phyloP scores from a whole-genome alignment of 2,329 filamentous ascomycete species.

The Grosmannia clavigera region DNA sequence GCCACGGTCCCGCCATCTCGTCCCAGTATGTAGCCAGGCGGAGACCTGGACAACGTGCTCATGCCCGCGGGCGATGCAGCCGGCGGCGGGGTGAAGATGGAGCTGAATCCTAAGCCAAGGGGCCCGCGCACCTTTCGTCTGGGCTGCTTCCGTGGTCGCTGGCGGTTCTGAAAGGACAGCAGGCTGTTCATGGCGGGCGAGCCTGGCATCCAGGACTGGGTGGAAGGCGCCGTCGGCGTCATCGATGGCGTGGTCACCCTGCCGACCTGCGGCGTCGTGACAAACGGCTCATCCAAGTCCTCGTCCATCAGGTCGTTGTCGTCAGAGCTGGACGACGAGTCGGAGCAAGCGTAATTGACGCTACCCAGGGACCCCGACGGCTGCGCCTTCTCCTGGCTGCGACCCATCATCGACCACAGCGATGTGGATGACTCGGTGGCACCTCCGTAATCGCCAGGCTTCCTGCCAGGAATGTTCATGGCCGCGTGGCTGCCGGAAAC shows the following conservation, averaged over 20 bases:
- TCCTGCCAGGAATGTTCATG: slow-evolving; percentile 47
- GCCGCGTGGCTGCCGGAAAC: slow-evolving; percentile 38
- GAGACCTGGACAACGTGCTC: slow-evolving; percentile 52
- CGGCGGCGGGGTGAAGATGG: slow-evolving; percentile 19
- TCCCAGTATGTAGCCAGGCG: slow-evolving; percentile 36
- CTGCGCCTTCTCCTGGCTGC: slow-evolving; percentile 52
- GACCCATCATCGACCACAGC: slow-evolving; percentile 57
- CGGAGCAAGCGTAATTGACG: slow-evolving; percentile 54
- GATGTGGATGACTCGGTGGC: slow-evolving; percentile 56
- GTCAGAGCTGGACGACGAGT: slow-evolving; percentile 63
- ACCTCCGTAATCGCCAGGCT: slow-evolving; percentile 31
- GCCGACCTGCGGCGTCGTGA: slow-evolving; percentile 68
- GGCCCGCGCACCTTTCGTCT: slow-evolving; percentile 36
- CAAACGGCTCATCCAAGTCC: slow-evolving; percentile 66
- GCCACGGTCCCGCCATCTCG: neutral
- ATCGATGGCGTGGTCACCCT: slow-evolving; percentile 38
- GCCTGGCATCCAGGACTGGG: slow-evolving; percentile 7
- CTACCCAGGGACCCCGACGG: slow-evolving; percentile 76
- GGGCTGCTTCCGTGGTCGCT: slow-evolving; percentile 59
- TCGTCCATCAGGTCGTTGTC: slow-evolving; percentile 61
- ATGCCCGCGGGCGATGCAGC: neutral
- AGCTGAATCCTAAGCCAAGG: slow-evolving; percentile 38
- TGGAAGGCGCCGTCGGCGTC: neutral
- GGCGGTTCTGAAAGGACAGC: slow-evolving; percentile 68
- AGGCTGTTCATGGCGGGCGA: slow-evolving; percentile 66